phyloP scores from a whole-genome alignment of 2,329 filamentous ascomycete genomes.

The Aurifilum marmelostoma region DNA sequence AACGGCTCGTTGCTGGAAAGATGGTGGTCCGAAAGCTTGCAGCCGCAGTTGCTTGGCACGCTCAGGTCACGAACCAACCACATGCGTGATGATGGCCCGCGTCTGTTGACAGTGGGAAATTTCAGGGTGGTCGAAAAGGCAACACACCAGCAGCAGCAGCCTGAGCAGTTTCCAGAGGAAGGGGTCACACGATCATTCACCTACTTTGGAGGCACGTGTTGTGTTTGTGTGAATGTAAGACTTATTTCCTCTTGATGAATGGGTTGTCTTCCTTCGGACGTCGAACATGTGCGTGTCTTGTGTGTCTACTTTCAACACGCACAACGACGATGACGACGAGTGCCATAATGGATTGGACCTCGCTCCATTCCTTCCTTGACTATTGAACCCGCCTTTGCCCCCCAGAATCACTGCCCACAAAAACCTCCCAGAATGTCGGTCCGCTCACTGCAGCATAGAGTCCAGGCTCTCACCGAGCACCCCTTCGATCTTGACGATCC shows the following conservation, averaged over 20 bases:
- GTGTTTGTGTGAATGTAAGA: neutral
- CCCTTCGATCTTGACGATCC: conserved; percentile 89
- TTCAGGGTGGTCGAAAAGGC: neutral
- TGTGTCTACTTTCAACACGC: neutral
- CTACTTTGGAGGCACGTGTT: neutral
- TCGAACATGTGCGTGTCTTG: neutral
- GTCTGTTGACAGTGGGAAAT: neutral
- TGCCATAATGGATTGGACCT: neutral
- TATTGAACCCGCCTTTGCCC: too few species aligned
- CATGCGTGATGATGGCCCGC: neutral
- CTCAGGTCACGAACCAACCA: neutral
- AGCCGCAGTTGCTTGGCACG: neutral
- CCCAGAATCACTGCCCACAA: neutral
- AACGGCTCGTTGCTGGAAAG: neutral
- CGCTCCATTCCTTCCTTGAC: neutral
- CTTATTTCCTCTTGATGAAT: neutral
- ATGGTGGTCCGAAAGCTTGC: neutral
- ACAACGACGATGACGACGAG: neutral
- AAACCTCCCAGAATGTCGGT: neutral
- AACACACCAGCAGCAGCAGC: neutral
- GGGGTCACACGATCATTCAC: neutral
- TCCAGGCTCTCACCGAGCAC: conserved; percentile 90
- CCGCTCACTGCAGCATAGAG: conserved; percentile 80
- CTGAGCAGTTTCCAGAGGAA: neutral
- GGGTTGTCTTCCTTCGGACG: neutral